These are phyloP conservation scores for Lipomyces yarrowii DNA, from an alignment of 1,139 yeast species.

Conservation along the genomic window DNA sequence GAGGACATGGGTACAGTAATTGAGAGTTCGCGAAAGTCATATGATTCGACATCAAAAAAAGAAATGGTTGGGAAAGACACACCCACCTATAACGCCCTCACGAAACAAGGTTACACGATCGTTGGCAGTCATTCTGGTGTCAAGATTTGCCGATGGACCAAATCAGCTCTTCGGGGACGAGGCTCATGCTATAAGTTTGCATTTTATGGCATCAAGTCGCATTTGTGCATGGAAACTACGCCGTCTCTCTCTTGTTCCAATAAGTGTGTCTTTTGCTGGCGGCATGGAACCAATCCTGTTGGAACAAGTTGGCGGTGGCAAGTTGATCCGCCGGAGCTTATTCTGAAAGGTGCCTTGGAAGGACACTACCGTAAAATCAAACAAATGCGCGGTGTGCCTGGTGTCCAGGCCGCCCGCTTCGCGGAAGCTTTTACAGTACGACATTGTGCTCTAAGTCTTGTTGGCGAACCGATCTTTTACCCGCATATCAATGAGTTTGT, in stretches of 20 bases:
- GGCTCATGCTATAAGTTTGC: constrained; percentile 95
- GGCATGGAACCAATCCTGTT: constrained; percentile 96
- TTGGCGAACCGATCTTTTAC: constrained; percentile 90
- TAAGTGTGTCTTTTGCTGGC: constrained; percentile 96
- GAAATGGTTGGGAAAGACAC: constrained; percentile 90
- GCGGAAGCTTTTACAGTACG: constrained; percentile 86
- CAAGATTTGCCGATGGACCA: constrained; percentile 95
- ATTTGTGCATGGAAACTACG: constrained; percentile 94
- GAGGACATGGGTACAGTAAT: constrained; percentile 81
- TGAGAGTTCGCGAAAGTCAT: constrained; percentile 40
- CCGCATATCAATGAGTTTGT: constrained; percentile 88
- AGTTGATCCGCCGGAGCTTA: constrained; percentile 83
- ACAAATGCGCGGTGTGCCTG: constrained; percentile 95
- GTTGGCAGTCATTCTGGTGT: constrained; percentile 97
- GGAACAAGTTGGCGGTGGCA: constrained; percentile 98
- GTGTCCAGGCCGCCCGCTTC: constrained; percentile 85
- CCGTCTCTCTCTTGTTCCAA: constrained; percentile 93
- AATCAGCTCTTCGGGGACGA: constrained; percentile 88
- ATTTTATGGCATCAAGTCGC: constrained; percentile 85
- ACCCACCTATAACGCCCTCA: constrained; percentile 83
- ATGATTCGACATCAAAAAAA: constrained; percentile 50
- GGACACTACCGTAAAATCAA: constrained; percentile 92
- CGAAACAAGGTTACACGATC: constrained; percentile 90
- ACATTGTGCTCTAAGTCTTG: constrained; percentile 89
- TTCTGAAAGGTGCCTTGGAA: constrained; percentile 78